These are phyloP conservation scores for Botrytis porri DNA, from an alignment of 2,329 filamentous ascomycete genomes.

Conservation along the genomic window DNA sequence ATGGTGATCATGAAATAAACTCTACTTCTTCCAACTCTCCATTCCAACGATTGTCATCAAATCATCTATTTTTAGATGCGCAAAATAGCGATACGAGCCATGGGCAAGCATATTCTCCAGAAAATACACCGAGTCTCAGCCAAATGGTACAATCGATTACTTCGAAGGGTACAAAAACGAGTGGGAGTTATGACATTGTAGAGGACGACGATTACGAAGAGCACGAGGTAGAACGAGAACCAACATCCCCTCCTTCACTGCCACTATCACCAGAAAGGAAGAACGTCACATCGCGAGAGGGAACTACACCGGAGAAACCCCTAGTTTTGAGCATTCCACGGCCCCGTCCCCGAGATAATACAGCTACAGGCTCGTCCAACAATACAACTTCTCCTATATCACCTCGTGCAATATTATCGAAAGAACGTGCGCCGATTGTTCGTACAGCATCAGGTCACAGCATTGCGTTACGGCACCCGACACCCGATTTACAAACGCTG, in stretches of 20 bases:
- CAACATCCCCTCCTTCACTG: slow-evolving; percentile 8
- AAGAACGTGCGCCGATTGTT: slow-evolving; percentile 26
- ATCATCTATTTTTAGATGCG: slow-evolving; percentile 31
- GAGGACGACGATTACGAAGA: slow-evolving; percentile 28
- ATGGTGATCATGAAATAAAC: slow-evolving; percentile 5
- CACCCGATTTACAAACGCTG: slow-evolving; percentile 59
- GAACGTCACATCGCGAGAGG: slow-evolving; percentile 15
- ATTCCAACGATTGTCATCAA: slow-evolving; percentile 19
- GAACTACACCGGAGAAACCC: slow-evolving; percentile 16
- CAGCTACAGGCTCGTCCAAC: slow-evolving; percentile 27
- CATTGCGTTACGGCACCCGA: slow-evolving; percentile 51
- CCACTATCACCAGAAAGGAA: slow-evolving; percentile 12
- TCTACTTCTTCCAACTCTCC: slow-evolving; percentile 11
- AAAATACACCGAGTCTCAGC: slow-evolving; percentile 11
- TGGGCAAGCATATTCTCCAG: slow-evolving; percentile 17
- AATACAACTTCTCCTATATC: slow-evolving; percentile 19
- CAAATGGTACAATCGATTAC: slow-evolving; percentile 24
- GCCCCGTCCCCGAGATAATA: slow-evolving; percentile 24
- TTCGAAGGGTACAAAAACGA: slow-evolving; percentile 23
- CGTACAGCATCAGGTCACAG: slow-evolving; percentile 35
- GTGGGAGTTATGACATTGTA: slow-evolving; percentile 26
- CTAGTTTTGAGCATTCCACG: slow-evolving; percentile 25
- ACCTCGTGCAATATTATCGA: slow-evolving; percentile 16
- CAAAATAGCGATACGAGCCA: slow-evolving; percentile 24
- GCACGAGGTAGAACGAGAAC: slow-evolving; percentile 11